A percentile compares a stretch with the other conserved stretches of the same genome.
Conservation (phyloP, 192 early-diverging fungal species). For the Coemansia sp. region DNA sequence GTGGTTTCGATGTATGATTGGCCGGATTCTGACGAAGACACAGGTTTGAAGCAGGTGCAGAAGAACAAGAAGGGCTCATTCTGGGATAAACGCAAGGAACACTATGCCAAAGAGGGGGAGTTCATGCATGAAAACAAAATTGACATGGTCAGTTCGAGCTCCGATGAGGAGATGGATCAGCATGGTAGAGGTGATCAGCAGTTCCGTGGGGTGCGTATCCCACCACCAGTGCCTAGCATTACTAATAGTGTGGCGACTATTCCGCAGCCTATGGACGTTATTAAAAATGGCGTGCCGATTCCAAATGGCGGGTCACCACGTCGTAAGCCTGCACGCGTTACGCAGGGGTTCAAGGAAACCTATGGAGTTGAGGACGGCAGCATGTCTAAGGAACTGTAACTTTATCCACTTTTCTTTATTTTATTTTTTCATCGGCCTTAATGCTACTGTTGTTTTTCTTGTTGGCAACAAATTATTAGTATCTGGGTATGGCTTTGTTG, state of each 20-base stretch:
- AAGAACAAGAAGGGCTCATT: conserved; percentile 72
- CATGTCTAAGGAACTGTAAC: conserved; percentile 28
- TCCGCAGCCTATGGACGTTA: not conserved
- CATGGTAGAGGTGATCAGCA: not conserved
- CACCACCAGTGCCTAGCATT: not conserved
- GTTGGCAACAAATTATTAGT: not conserved
- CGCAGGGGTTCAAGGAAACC: conserved; percentile 20
- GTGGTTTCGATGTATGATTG: conserved; percentile 40
- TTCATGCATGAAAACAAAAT: not conserved
- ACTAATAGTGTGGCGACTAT: not conserved
- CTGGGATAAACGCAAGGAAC: conserved; percentile 70
- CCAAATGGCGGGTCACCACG: not conserved
- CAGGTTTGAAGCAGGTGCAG: conserved; percentile 25
- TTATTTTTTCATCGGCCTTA: not conserved
- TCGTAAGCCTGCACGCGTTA: not conserved
- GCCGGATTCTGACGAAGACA: conserved; percentile 43
- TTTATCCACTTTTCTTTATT: conserved; percentile 1
- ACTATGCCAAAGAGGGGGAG: conserved; percentile 68
- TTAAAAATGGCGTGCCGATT: not conserved
- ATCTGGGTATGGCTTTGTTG: no score
- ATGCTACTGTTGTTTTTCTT: conserved; percentile 2
- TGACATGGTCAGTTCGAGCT: not conserved
- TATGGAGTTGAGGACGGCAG: conserved; percentile 26
- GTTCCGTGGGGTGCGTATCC: not conserved
- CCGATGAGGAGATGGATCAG: not conserved